Evolutionary conservation across 2,329 filamentous ascomycete genomes (phyloP).

Genomic region (Aspergillus caelatus): DNA sequence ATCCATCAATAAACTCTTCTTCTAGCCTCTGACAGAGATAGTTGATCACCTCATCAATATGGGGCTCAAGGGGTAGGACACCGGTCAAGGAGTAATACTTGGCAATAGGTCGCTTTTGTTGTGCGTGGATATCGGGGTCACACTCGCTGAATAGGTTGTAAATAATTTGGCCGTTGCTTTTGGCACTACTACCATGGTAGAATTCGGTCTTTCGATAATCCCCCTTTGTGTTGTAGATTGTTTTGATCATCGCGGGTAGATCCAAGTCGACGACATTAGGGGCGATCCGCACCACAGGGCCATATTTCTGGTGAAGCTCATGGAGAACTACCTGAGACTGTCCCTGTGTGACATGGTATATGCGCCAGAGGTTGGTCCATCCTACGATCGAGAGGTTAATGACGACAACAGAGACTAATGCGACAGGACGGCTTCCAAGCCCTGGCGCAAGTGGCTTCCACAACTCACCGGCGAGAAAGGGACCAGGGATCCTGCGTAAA

Average conservation of each 20-base stretch:
- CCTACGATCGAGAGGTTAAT: conserved; percentile 11
- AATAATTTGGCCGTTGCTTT: conserved; percentile 39
- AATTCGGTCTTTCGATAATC: conserved; percentile 40
- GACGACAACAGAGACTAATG: not conserved
- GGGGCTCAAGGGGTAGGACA: conserved; percentile 27
- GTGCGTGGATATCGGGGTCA: conserved; percentile 36
- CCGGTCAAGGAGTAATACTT: conserved; percentile 38
- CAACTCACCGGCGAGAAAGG: conserved; percentile 23
- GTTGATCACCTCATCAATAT: conserved; percentile 34
- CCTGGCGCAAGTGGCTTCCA: not conserved
- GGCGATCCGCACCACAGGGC: conserved; percentile 46
- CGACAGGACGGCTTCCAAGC: not conserved
- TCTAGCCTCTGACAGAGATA: conserved; percentile 37
- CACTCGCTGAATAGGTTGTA: conserved; percentile 45
- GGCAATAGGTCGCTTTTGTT: conserved; percentile 42
- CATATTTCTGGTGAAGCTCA: conserved; percentile 43
- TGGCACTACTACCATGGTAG: conserved; percentile 39
- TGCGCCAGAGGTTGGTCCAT: conserved; percentile 44
- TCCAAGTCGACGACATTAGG: conserved; percentile 45
- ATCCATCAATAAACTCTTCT: conserved; percentile 33
- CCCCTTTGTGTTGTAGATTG: conserved; percentile 39
- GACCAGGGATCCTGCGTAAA: conserved; percentile 23
- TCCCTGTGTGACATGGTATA: conserved; percentile 30
- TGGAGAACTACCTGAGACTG: conserved; percentile 33
- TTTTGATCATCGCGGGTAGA: conserved; percentile 41